Evolutionary conservation across 2,329 filamentous ascomycete species (phyloP).

Genomic region (Reticulascus tulasneorum): DNA sequence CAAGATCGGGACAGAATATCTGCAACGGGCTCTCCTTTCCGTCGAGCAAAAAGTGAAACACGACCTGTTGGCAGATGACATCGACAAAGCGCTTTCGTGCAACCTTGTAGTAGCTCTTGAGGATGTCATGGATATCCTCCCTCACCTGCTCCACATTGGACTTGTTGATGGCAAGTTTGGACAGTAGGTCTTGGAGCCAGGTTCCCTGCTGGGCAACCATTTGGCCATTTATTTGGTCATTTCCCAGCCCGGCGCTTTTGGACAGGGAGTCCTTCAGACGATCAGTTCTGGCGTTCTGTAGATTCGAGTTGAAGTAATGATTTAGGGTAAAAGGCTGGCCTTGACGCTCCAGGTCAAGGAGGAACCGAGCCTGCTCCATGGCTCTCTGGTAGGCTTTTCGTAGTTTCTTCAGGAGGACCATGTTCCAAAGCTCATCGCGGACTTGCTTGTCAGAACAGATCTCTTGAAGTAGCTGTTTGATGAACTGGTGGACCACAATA

Average conservation of each 20-base stretch:
- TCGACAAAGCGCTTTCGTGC: constrained; percentile 60
- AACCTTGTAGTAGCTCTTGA: constrained; percentile 60
- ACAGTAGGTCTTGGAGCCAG: constrained; percentile 13
- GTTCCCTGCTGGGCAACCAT: no score
- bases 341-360: constrained; percentile 48
- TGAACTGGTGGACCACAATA: constrained; percentile 48
- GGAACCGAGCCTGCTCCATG: constrained; percentile 43
- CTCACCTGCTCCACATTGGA: constrained; percentile 22
- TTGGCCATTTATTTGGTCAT: no score
- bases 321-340: constrained; percentile 47
- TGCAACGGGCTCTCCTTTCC: constrained; percentile 46
- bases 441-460: constrained; percentile 42
- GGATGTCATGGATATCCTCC: constrained; percentile 56
- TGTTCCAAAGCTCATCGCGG: constrained; percentile 33
- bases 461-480: constrained; percentile 33
- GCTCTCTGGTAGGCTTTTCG: constrained; percentile 40
- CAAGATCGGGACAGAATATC: constrained; percentile 47
- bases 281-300: no score
- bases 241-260: no score
- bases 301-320: constrained; percentile 43
- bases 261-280: no score
- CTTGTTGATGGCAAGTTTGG: constrained; percentile 10
- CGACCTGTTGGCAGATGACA: constrained; percentile 54
- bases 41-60: constrained; percentile 49
- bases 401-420: constrained; percentile 43